A percentile compares a stretch with the other conserved stretches of the same genome.
Evolutionary conservation across 805 yeast species (phyloP).

Genomic region (Saturnispora ahearnii): DNA sequence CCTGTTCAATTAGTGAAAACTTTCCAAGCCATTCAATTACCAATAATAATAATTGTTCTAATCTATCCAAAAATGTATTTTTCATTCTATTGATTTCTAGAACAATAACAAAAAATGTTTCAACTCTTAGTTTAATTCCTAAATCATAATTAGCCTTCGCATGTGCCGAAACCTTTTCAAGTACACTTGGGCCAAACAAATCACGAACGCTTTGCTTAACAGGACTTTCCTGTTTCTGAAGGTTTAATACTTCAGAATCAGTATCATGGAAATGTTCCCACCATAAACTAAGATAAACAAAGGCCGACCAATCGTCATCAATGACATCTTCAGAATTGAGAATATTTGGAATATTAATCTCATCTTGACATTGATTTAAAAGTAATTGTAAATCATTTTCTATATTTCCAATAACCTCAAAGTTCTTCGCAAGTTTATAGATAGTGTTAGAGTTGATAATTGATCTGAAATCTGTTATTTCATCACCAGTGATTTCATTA

Average conservation of each 20-base stretch:
- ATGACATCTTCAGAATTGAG: neutral
- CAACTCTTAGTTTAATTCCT: slow-evolving; percentile 16
- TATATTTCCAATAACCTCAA: neutral
- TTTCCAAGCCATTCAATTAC: slow-evolving; percentile 12
- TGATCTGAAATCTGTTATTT: neutral
- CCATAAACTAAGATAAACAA: slow-evolving; percentile 53
- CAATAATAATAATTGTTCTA: slow-evolving; percentile 12
- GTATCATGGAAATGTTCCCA: slow-evolving; percentile 33
- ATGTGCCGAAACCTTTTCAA: neutral
- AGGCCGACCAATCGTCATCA: slow-evolving; percentile 48
- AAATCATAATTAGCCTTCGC: neutral
- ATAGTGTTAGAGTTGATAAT: neutral
- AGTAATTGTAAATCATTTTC: neutral
- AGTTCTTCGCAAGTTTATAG: neutral
- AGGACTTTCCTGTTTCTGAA: neutral
- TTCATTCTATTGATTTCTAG: slow-evolving; percentile 16
- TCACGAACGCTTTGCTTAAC: slow-evolving; percentile 6
- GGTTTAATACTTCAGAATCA: neutral
- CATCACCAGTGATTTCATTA: neutral
- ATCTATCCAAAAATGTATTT: slow-evolving; percentile 11
- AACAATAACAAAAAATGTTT: slow-evolving; percentile 21
- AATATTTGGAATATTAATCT: neutral
- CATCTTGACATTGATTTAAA: neutral
- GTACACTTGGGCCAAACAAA: slow-evolving; percentile 11
- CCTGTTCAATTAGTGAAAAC: slow-evolving; percentile 9